phyloP scores from a whole-genome alignment of 2,329 filamentous ascomycete genomes.

The Purpureocillium takamizusanense region DNA sequence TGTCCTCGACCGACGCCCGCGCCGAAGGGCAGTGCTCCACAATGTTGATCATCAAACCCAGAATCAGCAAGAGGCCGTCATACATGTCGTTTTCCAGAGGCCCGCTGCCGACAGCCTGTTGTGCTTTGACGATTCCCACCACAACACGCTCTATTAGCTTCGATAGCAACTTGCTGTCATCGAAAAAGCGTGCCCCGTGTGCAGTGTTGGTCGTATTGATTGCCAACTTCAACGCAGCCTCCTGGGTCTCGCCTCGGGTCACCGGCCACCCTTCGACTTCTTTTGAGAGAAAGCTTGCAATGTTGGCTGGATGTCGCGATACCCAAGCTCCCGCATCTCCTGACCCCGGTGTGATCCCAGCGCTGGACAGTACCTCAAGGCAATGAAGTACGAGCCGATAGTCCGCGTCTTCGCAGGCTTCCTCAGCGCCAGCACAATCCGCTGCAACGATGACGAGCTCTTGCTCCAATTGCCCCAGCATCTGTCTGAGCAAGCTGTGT shows the following conservation, averaged over 20 bases:
- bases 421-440: slow-evolving; percentile 9
- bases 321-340: slow-evolving; percentile 12
- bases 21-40: slow-evolving; percentile 66
- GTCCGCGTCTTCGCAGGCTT: slow-evolving; percentile 19
- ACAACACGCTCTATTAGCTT: slow-evolving; percentile 41
- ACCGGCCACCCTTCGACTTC: slow-evolving; percentile 21
- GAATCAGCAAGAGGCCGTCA: slow-evolving; percentile 65
- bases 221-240: slow-evolving; percentile 45
- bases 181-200: slow-evolving; percentile 60
- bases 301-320: slow-evolving; percentile 16
- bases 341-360: slow-evolving; percentile 11
- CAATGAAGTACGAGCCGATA: slow-evolving; percentile 34
- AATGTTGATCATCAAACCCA: slow-evolving; percentile 82
- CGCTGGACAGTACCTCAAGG: slow-evolving; percentile 24
- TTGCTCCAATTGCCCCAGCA: slow-evolving; percentile 18
- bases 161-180: slow-evolving; percentile 46
- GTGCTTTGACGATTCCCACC: slow-evolving; percentile 37
- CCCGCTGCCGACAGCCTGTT: slow-evolving; percentile 37
- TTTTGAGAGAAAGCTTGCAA: slow-evolving; percentile 19
- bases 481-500: slow-evolving; percentile 14
- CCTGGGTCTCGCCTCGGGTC: slow-evolving; percentile 16
- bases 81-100: slow-evolving; percentile 43
- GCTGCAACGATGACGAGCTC: slow-evolving; percentile 16
- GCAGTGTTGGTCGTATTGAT: slow-evolving; percentile 85
- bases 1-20: slow-evolving; percentile 27